Conservation (phyloP, 73 alveolate genomes). For the Paramecium sonneborni region DNA sequence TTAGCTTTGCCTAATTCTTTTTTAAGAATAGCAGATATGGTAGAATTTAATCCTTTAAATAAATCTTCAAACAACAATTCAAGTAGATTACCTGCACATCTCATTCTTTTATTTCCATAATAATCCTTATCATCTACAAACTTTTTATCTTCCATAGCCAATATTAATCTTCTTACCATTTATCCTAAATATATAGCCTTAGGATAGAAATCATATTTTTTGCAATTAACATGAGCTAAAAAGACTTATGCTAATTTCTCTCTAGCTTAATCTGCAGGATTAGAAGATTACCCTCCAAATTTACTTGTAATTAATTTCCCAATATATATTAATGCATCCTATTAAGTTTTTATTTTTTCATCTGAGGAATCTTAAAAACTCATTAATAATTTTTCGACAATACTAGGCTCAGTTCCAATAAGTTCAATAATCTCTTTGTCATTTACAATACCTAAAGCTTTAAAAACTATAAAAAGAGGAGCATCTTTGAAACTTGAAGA, state of each 20-base stretch:
- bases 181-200: conserved; percentile 86
- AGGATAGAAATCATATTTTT: conserved; percentile 83
- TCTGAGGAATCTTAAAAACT: conserved; percentile 82
- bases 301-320: conserved; percentile 78
- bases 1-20: conserved; percentile 79
- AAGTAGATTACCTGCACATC: conserved; percentile 97
- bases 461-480: conserved; percentile 91
- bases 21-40: conserved; percentile 74
- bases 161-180: conserved; percentile 95
- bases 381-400: conserved; percentile 80
- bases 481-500: conserved; percentile 86
- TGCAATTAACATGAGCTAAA: conserved; percentile 90
- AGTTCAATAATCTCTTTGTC: conserved; percentile 97
- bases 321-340: conserved; percentile 88
- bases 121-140: conserved; percentile 96
- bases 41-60: conserved; percentile 88
- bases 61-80: conserved; percentile 97
- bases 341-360: conserved; percentile 77
- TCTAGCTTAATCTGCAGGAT: conserved; percentile 79
- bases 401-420: conserved; percentile 90
- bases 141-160: conserved; percentile 93
- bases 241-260: conserved; percentile 79
- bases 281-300: conserved; percentile 68
- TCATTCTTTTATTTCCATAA: conserved; percentile 99
- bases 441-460: conserved; percentile 96